phyloP scores from a whole-genome alignment of 2,329 filamentous ascomycete species.

The Graphilbum sp. region DNA sequence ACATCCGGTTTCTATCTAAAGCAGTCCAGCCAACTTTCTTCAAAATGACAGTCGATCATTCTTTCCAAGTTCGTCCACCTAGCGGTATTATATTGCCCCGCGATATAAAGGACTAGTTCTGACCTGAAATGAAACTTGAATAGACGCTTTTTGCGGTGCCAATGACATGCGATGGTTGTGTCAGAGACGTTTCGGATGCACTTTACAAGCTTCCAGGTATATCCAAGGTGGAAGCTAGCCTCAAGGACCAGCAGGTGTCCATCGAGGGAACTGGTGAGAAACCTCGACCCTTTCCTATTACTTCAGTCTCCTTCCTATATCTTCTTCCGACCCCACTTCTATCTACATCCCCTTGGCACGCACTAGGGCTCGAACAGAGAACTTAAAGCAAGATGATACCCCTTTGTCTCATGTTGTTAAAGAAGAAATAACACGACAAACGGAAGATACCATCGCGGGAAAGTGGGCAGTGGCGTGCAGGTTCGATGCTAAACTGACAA shows the following conservation, averaged over 20 bases:
- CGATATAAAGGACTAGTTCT: not conserved
- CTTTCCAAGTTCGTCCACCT: slow-evolving; percentile 24
- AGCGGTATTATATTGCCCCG: not conserved
- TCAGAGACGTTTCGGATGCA: slow-evolving; percentile 69
- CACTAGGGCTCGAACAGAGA: too few relatives aligned
- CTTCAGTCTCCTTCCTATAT: not conserved
- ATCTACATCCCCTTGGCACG: too few relatives aligned
- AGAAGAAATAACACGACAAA: too few relatives aligned
- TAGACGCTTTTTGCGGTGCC: slow-evolving; percentile 92
- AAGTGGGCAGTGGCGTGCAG: too few relatives aligned
- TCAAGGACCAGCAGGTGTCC: slow-evolving; percentile 68
- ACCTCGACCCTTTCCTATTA: not conserved
- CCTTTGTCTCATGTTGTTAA: too few relatives aligned
- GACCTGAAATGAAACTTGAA: slow-evolving; percentile 3
- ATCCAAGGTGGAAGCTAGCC: slow-evolving; percentile 63
- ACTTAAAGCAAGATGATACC: too few relatives aligned
- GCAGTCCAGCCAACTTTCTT: not conserved
- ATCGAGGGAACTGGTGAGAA: slow-evolving; percentile 63
- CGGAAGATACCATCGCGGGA: too few relatives aligned
- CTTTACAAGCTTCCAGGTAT: slow-evolving; percentile 67
- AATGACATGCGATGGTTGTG: slow-evolving; percentile 77
- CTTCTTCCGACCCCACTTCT: not conserved
- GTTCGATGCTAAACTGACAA: too few relatives aligned
- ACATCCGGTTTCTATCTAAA: too few relatives aligned
- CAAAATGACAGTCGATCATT: slow-evolving; percentile 25